A percentile compares a stretch with the other conserved stretches of the same genome.
Conservation (phyloP, 202 grass and related monocot genomes). For the Elaeis oleifera region DNA sequence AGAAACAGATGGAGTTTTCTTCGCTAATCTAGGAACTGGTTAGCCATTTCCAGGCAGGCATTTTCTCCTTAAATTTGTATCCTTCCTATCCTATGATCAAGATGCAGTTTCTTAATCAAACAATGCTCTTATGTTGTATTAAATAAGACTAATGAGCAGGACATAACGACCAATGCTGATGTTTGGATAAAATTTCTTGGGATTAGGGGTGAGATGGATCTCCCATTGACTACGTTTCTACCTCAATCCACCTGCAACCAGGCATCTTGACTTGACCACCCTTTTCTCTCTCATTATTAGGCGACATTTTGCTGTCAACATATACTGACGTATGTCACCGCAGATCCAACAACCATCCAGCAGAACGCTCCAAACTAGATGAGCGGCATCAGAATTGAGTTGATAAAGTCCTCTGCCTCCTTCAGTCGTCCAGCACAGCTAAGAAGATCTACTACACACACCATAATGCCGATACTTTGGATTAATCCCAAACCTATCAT, state of each 20-base stretch:
- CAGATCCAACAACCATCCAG: constrained; percentile 14
- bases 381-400: constrained; percentile 3
- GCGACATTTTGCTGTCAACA: not conserved
- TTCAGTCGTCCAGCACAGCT: constrained; percentile 4
- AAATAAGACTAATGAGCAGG: too few relatives aligned
- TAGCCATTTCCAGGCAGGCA: too few relatives aligned
- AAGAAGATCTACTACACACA: constrained; percentile 12
- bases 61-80: too few relatives aligned
- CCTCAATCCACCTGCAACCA: constrained; percentile 20
- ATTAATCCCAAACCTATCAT: not conserved
- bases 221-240: constrained; percentile 3
- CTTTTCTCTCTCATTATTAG: constrained; percentile 1
- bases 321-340: not conserved
- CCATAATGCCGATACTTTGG: constrained; percentile 18
- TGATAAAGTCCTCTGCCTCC: constrained; percentile 6
- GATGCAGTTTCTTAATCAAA: too few relatives aligned
- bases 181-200: not conserved
- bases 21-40: too few relatives aligned
- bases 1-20: too few relatives aligned
- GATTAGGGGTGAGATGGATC: not conserved
- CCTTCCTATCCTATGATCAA: too few relatives aligned
- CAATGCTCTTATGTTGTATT: too few relatives aligned
- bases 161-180: too few relatives aligned
- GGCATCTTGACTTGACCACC: constrained; percentile 9
- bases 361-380: constrained; percentile 1